Percentiles rank a stretch among this genome's conserved stretches.
Evolutionary conservation across 108 stramenopile genomes (phyloP).

Genomic region (Cyclotella sp.): DNA sequence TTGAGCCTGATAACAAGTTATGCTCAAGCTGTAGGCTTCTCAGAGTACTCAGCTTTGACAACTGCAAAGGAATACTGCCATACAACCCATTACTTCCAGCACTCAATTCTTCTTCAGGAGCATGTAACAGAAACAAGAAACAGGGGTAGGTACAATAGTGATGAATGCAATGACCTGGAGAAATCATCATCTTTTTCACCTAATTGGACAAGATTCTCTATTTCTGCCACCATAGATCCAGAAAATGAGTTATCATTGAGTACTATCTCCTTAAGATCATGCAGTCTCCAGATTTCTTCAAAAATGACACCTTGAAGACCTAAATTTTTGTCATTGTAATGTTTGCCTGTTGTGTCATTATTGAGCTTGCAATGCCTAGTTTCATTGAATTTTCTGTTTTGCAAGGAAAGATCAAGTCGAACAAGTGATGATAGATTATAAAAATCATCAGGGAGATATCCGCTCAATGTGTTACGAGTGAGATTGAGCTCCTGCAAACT

Average conservation of each 20-base stretch:
- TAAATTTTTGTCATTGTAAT: no score
- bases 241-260: neutral
- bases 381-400: no score
- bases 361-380: no score
- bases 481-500: conserved; percentile 32
- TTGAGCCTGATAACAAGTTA: neutral
- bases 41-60: no score
- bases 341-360: no score
- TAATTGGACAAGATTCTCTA: neutral
- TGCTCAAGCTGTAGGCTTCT: neutral
- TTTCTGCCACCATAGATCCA: neutral
- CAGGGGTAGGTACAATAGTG: no score
- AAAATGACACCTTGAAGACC: neutral
- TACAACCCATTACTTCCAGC: no score
- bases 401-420: no score
- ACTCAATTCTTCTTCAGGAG: no score
- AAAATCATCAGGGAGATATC: conserved; percentile 26
- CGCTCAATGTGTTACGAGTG: conserved; percentile 39
- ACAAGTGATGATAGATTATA: conserved; percentile 16
- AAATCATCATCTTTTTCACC: neutral
- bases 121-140: no score
- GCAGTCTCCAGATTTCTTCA: neutral
- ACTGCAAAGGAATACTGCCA: no score
- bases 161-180: neutral
- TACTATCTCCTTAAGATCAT: neutral